Conservation (phyloP, 805 yeast species). For the Tanozyma kutaoensis region DNA sequence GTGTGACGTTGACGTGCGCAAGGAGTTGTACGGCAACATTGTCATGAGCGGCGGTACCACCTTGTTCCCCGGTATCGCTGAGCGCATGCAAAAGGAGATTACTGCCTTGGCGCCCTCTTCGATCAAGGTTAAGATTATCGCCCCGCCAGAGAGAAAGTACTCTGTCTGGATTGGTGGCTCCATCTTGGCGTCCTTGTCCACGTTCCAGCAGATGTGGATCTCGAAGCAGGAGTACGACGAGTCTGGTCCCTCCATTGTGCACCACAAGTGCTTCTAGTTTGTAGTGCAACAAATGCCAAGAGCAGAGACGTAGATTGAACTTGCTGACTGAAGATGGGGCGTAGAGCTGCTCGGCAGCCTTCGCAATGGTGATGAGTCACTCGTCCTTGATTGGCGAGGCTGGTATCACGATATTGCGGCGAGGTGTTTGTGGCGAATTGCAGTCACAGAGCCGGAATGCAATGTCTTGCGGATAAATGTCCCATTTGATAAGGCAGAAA, state of each 20-base stretch:
- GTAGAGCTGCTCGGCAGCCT: no score
- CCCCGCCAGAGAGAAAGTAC: conserved; percentile 99
- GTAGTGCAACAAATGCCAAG: no score
- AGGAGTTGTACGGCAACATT: conserved; percentile 97
- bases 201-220: conserved; percentile 99
- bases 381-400: no score
- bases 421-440: no score
- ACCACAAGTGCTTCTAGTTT: conserved; percentile 91
- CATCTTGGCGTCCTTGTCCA: conserved; percentile 93
- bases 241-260: conserved; percentile 99
- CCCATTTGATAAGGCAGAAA: no score
- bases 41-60: conserved; percentile 99
- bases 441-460: no score
- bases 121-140: conserved; percentile 98
- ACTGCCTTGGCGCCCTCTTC: conserved; percentile 99
- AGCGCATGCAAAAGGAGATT: conserved; percentile 99
- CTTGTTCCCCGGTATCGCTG: conserved; percentile 99
- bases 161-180: conserved; percentile 99
- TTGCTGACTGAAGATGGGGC: no score
- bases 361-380: no score
- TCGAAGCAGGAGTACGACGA: conserved; percentile 99
- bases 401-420: no score
- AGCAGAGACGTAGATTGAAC: no score
- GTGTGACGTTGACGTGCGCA: conserved; percentile 98
- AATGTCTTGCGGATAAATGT: no score